Evolutionary conservation across 2,329 filamentous ascomycete genomes (phyloP).

Genomic region (Stenocarpella maydis): DNA sequence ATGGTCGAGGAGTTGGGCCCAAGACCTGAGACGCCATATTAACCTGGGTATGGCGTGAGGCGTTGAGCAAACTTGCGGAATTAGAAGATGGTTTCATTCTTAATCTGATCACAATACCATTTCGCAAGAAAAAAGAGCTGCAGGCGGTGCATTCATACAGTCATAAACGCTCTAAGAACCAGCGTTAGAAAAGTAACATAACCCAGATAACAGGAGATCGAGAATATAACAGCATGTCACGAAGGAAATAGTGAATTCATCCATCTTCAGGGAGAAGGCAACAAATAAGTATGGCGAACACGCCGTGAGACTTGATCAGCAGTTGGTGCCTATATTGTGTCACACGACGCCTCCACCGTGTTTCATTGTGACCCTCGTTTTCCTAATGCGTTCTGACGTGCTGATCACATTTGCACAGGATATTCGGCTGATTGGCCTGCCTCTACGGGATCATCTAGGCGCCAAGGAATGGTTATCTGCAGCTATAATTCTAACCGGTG

Average conservation of each 20-base stretch:
- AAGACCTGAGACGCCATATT: conserved; percentile 12
- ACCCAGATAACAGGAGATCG: no score
- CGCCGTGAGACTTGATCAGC: background rate
- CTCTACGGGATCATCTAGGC: background rate
- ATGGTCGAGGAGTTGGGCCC: conserved; percentile 8
- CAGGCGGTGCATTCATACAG: no score
- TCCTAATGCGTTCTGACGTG: background rate
- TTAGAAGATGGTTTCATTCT: no score
- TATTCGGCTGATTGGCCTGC: background rate
- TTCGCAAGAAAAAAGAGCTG: no score
- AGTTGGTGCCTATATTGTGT: background rate
- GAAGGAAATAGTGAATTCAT: no score
- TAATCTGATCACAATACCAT: no score
- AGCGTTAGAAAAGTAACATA: no score
- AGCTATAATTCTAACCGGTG: background rate
- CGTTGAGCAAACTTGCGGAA: background rate
- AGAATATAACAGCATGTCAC: no score
- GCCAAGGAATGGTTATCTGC: conserved; percentile 17
- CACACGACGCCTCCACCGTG: background rate
- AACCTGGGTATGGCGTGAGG: background rate
- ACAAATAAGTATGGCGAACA: background rate
- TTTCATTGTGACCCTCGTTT: background rate
- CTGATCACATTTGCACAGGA: background rate
- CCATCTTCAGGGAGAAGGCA: background rate
- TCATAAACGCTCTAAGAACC: no score